phyloP scores from a whole-genome alignment of 139 green algal genomes.

The Volvox africanus region DNA sequence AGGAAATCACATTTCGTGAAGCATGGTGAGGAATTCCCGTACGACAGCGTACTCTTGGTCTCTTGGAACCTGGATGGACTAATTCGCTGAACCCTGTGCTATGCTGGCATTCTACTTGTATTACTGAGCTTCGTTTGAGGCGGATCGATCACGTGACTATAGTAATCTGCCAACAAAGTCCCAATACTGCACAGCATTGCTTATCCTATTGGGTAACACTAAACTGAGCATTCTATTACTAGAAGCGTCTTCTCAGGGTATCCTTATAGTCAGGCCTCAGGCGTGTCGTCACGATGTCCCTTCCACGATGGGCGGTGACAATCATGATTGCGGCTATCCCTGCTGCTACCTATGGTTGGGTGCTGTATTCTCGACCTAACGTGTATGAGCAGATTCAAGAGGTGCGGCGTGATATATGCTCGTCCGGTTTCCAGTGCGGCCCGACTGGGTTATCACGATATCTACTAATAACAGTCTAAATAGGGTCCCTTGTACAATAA shows the following conservation, averaged over 20 bases:
- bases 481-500: too few relatives aligned
- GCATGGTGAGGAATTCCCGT: too few relatives aligned
- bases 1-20: too few relatives aligned
- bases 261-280: neutral
- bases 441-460: too few relatives aligned
- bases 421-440: too few relatives aligned
- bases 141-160: neutral
- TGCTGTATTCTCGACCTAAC: constrained; percentile 1
- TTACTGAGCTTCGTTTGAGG: neutral
- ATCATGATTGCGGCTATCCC: neutral
- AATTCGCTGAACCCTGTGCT: too few relatives aligned
- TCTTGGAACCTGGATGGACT: too few relatives aligned
- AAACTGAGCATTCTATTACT: neutral
- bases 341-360: constrained; percentile 8
- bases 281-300: neutral
- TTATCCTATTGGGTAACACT: neutral
- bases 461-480: too few relatives aligned
- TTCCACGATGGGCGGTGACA: constrained; percentile 14
- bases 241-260: neutral
- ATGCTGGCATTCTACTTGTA: too few relatives aligned
- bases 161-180: neutral
- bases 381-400: constrained; percentile 42
- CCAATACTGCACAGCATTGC: neutral
- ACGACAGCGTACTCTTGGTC: too few relatives aligned
- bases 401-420: neutral